A percentile compares a stretch with the other conserved stretches of the same genome.
Conservation (phyloP, 2,329 filamentous ascomycete genomes). For the Neonectria punicea region DNA sequence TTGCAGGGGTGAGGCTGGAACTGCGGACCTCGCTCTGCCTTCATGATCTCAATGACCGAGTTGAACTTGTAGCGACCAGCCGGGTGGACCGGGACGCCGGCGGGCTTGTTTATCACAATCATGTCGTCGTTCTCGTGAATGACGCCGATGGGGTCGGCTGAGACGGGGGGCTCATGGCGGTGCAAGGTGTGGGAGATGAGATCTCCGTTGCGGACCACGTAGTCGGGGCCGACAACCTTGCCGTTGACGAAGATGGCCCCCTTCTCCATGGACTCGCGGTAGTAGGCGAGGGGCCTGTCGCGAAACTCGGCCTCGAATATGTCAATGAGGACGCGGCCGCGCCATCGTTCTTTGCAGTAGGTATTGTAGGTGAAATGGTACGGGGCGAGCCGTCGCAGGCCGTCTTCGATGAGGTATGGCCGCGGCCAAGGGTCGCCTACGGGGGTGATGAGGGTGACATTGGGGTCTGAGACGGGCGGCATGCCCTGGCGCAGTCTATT, state of each 20-base stretch:
- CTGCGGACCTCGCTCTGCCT: constrained; percentile 71
- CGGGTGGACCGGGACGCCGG: constrained; percentile 93
- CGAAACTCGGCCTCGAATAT: constrained; percentile 94
- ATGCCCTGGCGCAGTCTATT: constrained; percentile 21
- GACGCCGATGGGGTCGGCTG: constrained; percentile 79
- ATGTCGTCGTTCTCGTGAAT: constrained; percentile 93
- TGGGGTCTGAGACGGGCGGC: constrained; percentile 32
- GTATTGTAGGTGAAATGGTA: constrained; percentile 97
- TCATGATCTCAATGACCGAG: constrained; percentile 92
- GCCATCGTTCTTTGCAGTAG: constrained; percentile 93
- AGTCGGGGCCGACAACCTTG: constrained; percentile 72
- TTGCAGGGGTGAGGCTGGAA: constrained; percentile 81
- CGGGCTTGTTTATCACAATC: constrained; percentile 96
- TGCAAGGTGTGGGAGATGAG: constrained; percentile 93
- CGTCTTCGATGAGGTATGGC: constrained; percentile 87
- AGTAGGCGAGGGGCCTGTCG: constrained; percentile 87
- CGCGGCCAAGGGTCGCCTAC: constrained; percentile 58
- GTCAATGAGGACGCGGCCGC: constrained; percentile 81
- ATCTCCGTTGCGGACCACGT: constrained; percentile 87
- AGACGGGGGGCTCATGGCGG: constrained; percentile 94
- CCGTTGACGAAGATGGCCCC: constrained; percentile 86
- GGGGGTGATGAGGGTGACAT: constrained; percentile 47
- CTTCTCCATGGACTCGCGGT: constrained; percentile 82
- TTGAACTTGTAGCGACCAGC: constrained; percentile 97
- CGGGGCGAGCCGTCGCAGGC: constrained; percentile 82